Conservation (phyloP, 2,329 filamentous ascomycete species). For the Sporothrix globosa region DNA sequence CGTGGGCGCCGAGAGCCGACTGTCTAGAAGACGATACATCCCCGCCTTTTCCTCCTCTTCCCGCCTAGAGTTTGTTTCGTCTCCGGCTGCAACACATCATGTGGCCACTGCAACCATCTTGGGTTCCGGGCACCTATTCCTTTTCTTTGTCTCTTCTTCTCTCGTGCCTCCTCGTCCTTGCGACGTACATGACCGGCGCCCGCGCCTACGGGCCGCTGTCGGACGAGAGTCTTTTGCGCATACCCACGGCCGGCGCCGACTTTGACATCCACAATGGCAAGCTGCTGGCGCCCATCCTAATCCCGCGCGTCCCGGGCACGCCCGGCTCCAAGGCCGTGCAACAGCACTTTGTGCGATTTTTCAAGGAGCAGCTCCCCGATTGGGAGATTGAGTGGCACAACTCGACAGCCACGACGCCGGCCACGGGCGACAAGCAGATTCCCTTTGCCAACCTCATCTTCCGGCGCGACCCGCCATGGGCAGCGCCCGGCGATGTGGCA, state of each 20-base stretch:
- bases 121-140: not conserved
- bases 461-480: slow-evolving; percentile 84
- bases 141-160: slow-evolving; percentile 6
- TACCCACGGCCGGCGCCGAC: slow-evolving; percentile 73
- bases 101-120: slow-evolving; percentile 4
- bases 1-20: not conserved
- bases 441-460: slow-evolving; percentile 89
- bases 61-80: not conserved
- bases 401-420: slow-evolving; percentile 81
- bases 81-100: slow-evolving; percentile 21
- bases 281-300: slow-evolving; percentile 83
- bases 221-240: slow-evolving; percentile 69
- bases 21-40: not conserved
- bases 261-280: slow-evolving; percentile 77
- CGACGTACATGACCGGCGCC: slow-evolving; percentile 38
- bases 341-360: slow-evolving; percentile 83
- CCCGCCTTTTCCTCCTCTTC: not conserved
- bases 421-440: slow-evolving; percentile 68
- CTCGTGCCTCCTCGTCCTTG: slow-evolving; percentile 33
- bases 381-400: slow-evolving; percentile 89
- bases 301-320: slow-evolving; percentile 86
- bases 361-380: slow-evolving; percentile 69
- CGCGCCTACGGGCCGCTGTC: slow-evolving; percentile 62
- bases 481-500: slow-evolving; percentile 71
- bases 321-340: slow-evolving; percentile 72